Evolutionary conservation across 2,329 filamentous ascomycete species (phyloP), one percentile per base, ranked within the genome.

Genomic region (Sarocladium brachiariae): DNA sequence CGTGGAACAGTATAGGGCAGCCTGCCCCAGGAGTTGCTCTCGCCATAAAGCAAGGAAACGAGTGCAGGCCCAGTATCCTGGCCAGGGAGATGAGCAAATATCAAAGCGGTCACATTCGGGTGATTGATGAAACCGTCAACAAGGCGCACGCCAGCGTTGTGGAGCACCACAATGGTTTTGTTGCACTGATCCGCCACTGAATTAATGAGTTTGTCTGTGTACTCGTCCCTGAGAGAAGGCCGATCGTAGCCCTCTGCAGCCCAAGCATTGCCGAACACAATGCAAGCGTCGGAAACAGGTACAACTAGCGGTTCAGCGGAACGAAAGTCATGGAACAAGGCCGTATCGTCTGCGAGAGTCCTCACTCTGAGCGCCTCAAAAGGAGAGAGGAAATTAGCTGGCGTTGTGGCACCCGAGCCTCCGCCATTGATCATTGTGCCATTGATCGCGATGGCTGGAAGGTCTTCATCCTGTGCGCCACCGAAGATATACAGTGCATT

Each of bases 11-110:
- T 87, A 67, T 87, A 88, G 3, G 84, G 84, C 8, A 89, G 72
- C 57, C 84, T 81, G 6, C 85, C 85, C 52, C 78, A 83, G 21
- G 84, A 84, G 35, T 81, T 83, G 50, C 78, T 76, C 49, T 83
- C 78, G 51, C 85, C 86, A 59, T 81, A 88, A 2, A 89, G 72
- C 27, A 89, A 66, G 57, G 86, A 80, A 33, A 78, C 76, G 14
- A 89, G 69, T 1, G 84, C 82, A 57, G 81, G 74, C 23, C 86
- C 85, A 1, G 82, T 82, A 66, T 87, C 84, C 59, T 88, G 83
- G 7, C 85, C 85, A 0, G 85, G 86, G 13, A 87, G 76, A 62
- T 87, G 83, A 23, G 84, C 84, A 25, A 85, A 75, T 19, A 88
- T 65, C 9, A 88, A 78, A 25, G 81, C 78, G 53, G 83, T 85